Conservation (phyloP, 2,329 filamentous ascomycete genomes). For the Achaetomium macrosporum region DNA sequence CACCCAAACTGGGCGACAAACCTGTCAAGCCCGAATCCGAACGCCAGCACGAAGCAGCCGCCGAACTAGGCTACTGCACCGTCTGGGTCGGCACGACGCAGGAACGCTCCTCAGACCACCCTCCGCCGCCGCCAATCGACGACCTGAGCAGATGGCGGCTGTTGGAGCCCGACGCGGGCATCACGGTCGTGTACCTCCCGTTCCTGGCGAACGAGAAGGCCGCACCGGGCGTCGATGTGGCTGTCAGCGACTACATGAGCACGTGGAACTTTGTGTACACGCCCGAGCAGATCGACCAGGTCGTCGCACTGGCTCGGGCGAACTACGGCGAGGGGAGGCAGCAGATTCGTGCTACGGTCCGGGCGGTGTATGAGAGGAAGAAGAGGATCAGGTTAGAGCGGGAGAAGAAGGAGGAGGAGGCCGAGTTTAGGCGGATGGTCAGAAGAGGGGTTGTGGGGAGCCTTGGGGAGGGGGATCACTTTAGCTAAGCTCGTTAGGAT, state of each 20-base stretch:
- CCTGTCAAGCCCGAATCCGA: conserved; percentile 26
- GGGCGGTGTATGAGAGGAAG: conserved; percentile 90
- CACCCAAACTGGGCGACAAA: neutral
- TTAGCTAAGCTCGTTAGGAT: conserved; percentile 51
- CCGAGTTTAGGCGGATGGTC: conserved; percentile 42
- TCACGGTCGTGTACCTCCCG: conserved; percentile 86
- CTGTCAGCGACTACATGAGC: conserved; percentile 75
- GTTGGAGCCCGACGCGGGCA: conserved; percentile 71
- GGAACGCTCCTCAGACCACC: conserved; percentile 57
- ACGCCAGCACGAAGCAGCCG: conserved; percentile 36
- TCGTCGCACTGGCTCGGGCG: conserved; percentile 72
- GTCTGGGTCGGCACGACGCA: conserved; percentile 87
- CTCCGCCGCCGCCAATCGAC: conserved; percentile 49
- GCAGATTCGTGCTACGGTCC: conserved; percentile 69
- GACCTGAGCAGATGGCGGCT: conserved; percentile 64
- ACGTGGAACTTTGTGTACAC: conserved; percentile 99
- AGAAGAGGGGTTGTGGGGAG: conserved; percentile 47
- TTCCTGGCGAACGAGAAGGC: conserved; percentile 78
- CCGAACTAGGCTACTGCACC: conserved; percentile 83
- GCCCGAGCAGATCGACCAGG: conserved; percentile 78
- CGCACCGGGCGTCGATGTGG: conserved; percentile 69
- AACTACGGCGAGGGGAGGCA: conserved; percentile 83
- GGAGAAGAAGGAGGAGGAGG: conserved; percentile 30
- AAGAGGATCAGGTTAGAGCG: conserved; percentile 58
- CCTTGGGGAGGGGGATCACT: conserved; percentile 61